A percentile compares a stretch with the other conserved stretches of the same genome.
phyloP scores from a whole-genome alignment of 768 basidiomycete species.

The Rhizopogon roseolus region DNA sequence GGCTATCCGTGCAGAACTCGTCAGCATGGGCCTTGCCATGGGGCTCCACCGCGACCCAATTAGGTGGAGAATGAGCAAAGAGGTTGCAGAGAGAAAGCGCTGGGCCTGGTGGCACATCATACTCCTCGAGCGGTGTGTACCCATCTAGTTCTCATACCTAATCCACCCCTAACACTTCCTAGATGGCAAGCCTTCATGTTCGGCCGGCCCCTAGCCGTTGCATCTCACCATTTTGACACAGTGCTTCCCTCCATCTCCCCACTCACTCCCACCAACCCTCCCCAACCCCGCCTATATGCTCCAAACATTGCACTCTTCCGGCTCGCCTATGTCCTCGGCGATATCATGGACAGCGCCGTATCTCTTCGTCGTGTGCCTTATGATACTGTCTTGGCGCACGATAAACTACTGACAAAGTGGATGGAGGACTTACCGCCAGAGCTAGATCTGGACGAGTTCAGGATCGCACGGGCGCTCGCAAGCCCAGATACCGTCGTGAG shows the following conservation, averaged over 20 bases:
- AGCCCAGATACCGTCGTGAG: slow-evolving; percentile 54
- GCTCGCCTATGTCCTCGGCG: slow-evolving; percentile 74
- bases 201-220: slow-evolving; percentile 70
- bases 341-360: slow-evolving; percentile 82
- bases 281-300: slow-evolving; percentile 63
- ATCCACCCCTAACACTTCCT: slow-evolving; percentile 6
- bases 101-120: slow-evolving; percentile 94
- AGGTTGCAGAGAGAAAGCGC: slow-evolving; percentile 69
- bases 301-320: slow-evolving; percentile 73
- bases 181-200: slow-evolving; percentile 91
- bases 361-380: slow-evolving; percentile 79
- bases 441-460: slow-evolving; percentile 72
- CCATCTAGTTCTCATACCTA: not conserved
- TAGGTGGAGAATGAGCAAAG: slow-evolving; percentile 66
- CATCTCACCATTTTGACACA: slow-evolving; percentile 82
- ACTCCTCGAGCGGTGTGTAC: slow-evolving; percentile 66
- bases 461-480: slow-evolving; percentile 66
- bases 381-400: slow-evolving; percentile 66
- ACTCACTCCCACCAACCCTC: slow-evolving; percentile 25
- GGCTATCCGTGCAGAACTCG: slow-evolving; percentile 66
- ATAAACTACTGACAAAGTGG: slow-evolving; percentile 69
- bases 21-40: slow-evolving; percentile 76
- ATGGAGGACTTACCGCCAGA: slow-evolving; percentile 72
- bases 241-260: slow-evolving; percentile 61
- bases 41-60: slow-evolving; percentile 85